Evolutionary conservation across 208 protist genomes (phyloP).

Genomic region (Trypanosoma cruzi): DNA sequence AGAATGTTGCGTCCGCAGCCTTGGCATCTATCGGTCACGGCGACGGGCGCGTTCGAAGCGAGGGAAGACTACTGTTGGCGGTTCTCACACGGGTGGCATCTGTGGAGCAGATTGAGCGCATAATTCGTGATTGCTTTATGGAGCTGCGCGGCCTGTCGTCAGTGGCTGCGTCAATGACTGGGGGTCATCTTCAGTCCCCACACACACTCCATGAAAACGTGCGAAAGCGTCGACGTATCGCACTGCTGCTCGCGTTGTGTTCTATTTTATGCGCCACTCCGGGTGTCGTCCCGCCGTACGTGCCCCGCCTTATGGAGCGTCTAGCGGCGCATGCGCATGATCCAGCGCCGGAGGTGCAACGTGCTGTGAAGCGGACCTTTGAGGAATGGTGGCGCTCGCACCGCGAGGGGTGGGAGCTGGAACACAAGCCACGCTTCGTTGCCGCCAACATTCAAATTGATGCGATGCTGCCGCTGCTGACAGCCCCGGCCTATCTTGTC

Average conservation of each 20-base stretch:
- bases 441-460: slow-evolving; percentile 56
- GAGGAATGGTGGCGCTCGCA: slow-evolving; percentile 82
- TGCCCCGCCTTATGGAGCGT: slow-evolving; percentile 55
- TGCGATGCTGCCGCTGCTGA: slow-evolving; percentile 47
- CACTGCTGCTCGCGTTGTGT: slow-evolving; percentile 70
- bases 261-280: slow-evolving; percentile 57
- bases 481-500: slow-evolving; percentile 64
- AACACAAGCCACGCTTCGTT: slow-evolving; percentile 67
- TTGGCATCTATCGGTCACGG: slow-evolving; percentile 52
- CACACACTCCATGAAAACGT: neutral
- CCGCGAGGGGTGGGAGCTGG: slow-evolving; percentile 67
- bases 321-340: slow-evolving; percentile 44
- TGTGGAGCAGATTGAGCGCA: slow-evolving; percentile 48
- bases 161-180: neutral
- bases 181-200: neutral
- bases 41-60: slow-evolving; percentile 45
- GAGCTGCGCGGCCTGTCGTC: slow-evolving; percentile 41
- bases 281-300: slow-evolving; percentile 47
- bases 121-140: slow-evolving; percentile 37
- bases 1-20: slow-evolving; percentile 46
- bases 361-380: slow-evolving; percentile 54
- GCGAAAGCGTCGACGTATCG: slow-evolving; percentile 32
- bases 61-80: slow-evolving; percentile 51
- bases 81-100: slow-evolving; percentile 77
- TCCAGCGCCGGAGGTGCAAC: slow-evolving; percentile 42